Base-by-base conservation (phyloP, 257 asterid genomes). In the Nicotiana obtusifolia region DNA sequence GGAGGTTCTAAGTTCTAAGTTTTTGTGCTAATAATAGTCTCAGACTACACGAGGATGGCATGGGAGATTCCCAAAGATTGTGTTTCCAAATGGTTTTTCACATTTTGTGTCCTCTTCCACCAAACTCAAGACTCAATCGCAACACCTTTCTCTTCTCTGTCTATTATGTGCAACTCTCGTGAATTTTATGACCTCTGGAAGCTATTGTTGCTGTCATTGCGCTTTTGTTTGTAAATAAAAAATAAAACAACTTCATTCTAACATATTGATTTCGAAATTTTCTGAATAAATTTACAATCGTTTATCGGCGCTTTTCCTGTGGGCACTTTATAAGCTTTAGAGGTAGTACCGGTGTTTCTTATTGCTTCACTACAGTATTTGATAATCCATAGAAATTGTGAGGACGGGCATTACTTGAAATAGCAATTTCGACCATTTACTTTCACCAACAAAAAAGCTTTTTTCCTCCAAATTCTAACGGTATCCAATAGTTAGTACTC, bases 11-110 rank as follows among this genome's bases (percentile, higher is more conserved):
- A 71, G 7, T 71, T 71, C 37, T 0, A 69, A 69, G 57, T 44
- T 31, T 37, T 20, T 69, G 59, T 44, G 59, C 78, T 71, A 71
- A 20, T 71, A 41, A 11, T 49, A 15, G 7, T 73, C 44, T 49
- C 13, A 41, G 62, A 73, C 79, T 49, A 49, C 79, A 75, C 79
- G 62, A 75, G 79, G 26, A 75, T 24, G 62, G 79, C 24, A 24
- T 75, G 79, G 61, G 41, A 49, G 79, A 69, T 69, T 69, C 77
- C 77, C 53, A 41, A 69, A 69, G 19, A 9, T 49, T 75, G 62
- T 73, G 79, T 57, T 73, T 49, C 41, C 61, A 57, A 73, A 19
- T 73, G 22, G 62, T 24, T 75, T 75, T 19, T 3, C 62, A 49
- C 79, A 24, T 75, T 75, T 49, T 24, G 79, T 75, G 62, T 75